Percentiles rank a stretch among this genome's conserved stretches.
Evolutionary conservation across 805 yeast species (phyloP).

Genomic region (Alloascoidea africana): DNA sequence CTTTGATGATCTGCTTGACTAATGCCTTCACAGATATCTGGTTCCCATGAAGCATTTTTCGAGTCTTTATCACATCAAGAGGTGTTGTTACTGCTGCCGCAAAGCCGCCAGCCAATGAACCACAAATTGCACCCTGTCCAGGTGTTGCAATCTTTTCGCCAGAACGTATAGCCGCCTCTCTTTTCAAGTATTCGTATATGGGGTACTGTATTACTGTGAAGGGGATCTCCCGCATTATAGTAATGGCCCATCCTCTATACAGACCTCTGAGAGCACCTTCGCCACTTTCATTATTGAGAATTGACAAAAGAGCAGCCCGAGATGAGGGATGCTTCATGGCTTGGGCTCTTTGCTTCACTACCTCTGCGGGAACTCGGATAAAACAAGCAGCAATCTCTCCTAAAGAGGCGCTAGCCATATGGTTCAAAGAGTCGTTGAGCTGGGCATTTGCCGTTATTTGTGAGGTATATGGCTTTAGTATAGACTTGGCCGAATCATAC

Average conservation of each 20-base stretch:
- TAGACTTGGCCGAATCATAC: conserved; percentile 58
- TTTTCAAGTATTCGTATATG: conserved; percentile 71
- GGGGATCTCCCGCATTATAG: conserved; percentile 91
- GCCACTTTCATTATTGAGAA: conserved; percentile 50
- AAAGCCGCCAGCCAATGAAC: conserved; percentile 87
- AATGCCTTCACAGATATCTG: conserved; percentile 31
- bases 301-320: conserved; percentile 44
- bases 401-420: conserved; percentile 76
- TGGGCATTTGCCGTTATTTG: conserved; percentile 13
- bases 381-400: conserved; percentile 92
- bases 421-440: conserved; percentile 32
- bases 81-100: conserved; percentile 96
- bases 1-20: conserved; percentile 36
- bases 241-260: conserved; percentile 87
- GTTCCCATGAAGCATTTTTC: conserved; percentile 63
- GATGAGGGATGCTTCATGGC: conserved; percentile 46
- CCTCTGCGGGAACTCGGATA: conserved; percentile 94
- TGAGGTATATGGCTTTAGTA: conserved; percentile 23
- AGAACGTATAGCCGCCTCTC: conserved; percentile 31
- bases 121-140: conserved; percentile 72
- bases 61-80: conserved; percentile 82
- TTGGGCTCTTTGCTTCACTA: conserved; percentile 89
- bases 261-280: conserved; percentile 70
- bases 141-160: conserved; percentile 33
- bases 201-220: conserved; percentile 95